A percentile compares a stretch with the other conserved stretches of the same genome.
Evolutionary conservation across 1,284 basidiomycete species (phyloP).

Genomic region (Volvariella surrecta): DNA sequence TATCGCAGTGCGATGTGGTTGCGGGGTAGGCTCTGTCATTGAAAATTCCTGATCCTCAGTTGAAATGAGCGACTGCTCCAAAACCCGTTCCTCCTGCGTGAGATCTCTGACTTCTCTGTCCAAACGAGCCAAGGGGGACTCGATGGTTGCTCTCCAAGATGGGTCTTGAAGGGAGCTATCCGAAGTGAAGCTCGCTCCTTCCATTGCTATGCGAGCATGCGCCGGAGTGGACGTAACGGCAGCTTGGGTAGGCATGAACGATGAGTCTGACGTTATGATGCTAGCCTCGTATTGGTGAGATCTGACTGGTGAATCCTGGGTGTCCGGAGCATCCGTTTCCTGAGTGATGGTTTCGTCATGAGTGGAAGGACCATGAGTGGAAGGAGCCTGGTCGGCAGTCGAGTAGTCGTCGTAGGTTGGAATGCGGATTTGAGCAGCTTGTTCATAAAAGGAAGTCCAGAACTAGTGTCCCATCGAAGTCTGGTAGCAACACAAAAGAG

Average conservation of each 20-base stretch:
- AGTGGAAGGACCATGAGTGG: constrained; percentile 17
- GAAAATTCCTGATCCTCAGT: constrained; percentile 22
- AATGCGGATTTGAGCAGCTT: constrained; percentile 81
- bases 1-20: constrained; percentile 17
- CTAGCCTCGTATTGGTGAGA: constrained; percentile 25
- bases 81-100: constrained; percentile 28
- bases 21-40: constrained; percentile 13
- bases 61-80: constrained; percentile 15
- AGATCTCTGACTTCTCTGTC: constrained; percentile 62
- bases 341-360: constrained; percentile 9
- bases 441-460: constrained; percentile 94
- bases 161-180: constrained; percentile 37
- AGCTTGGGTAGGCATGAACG: constrained; percentile 58
- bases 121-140: constrained; percentile 69
- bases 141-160: constrained; percentile 62
- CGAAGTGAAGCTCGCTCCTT: constrained; percentile 28
- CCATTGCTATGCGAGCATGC: constrained; percentile 29
- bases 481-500: constrained; percentile 1
- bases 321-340: constrained; percentile 6
- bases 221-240: constrained; percentile 73
- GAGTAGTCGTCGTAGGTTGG: constrained; percentile 62
- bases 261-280: constrained; percentile 49
- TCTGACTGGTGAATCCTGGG: constrained; percentile 13
- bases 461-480: constrained; percentile 42
- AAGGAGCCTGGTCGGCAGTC: constrained; percentile 40